phyloP scores from a whole-genome alignment of 2,329 filamentous ascomycete species.

The Cadophora sp. region DNA sequence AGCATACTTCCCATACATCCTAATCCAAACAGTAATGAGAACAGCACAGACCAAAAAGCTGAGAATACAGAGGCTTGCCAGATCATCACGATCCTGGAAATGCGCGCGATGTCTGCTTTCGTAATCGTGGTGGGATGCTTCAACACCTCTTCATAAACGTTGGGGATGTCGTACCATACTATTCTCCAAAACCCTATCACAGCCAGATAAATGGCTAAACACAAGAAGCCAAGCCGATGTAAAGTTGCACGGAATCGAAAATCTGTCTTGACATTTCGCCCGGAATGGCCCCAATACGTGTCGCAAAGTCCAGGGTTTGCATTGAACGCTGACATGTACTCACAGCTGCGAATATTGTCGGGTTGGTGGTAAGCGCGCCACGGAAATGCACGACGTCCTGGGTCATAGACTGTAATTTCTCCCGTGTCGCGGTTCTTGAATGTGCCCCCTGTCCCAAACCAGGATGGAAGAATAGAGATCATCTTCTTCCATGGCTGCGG shows the following conservation, averaged over 20 bases:
- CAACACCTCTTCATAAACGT: not conserved
- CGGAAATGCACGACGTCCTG: conserved; percentile 5
- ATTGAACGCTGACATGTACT: not conserved
- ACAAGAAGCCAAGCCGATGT: not conserved
- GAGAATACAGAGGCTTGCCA: conserved; percentile 2
- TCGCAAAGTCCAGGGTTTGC: not conserved
- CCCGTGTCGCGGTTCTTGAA: conserved; percentile 8
- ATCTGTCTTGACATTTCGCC: not conserved
- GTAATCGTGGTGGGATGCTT: not conserved
- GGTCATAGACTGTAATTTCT: conserved; percentile 4
- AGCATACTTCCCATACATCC: conserved; percentile 6
- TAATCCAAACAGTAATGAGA: not conserved
- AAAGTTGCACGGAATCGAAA: not conserved
- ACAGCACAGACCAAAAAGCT: not conserved
- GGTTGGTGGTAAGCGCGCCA: not conserved
- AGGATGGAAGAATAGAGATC: conserved; percentile 8
- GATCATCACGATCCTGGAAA: not conserved
- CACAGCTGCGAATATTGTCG: not conserved
- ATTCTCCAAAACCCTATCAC: not conserved
- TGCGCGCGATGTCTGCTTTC: not conserved
- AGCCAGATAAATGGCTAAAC: not conserved
- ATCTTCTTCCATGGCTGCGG: conserved; percentile 10
- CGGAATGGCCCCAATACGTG: conserved; percentile 7
- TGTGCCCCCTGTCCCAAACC: conserved; percentile 4
- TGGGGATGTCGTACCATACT: not conserved